Evolutionary conservation across 768 basidiomycete genomes (phyloP).

Genomic region (Tricholomella constricta): DNA sequence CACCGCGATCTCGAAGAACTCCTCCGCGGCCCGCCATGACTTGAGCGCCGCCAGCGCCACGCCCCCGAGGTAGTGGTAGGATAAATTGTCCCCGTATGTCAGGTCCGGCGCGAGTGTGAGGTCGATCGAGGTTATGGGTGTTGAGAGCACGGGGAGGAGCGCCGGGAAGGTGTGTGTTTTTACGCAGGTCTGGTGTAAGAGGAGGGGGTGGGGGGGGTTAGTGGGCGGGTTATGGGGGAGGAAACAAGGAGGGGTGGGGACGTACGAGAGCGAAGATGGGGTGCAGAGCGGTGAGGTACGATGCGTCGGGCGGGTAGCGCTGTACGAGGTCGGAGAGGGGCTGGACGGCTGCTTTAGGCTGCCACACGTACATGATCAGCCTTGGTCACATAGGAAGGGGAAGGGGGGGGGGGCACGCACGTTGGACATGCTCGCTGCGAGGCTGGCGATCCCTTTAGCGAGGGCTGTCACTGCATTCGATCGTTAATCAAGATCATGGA

Average conservation of each 20-base stretch:
- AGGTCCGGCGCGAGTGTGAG: constrained; percentile 57
- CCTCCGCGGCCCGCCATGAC: constrained; percentile 68
- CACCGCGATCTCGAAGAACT: constrained; percentile 80
- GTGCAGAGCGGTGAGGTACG: constrained; percentile 72
- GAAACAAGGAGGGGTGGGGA: background rate
- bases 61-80: constrained; percentile 86
- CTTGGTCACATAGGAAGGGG: too few species aligned
- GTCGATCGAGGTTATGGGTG: constrained; percentile 71
- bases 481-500: background rate
- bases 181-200: constrained; percentile 68
- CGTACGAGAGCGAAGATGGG: constrained; percentile 64
- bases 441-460: constrained; percentile 60
- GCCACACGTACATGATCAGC: background rate
- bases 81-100: constrained; percentile 74
- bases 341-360: constrained; percentile 48
- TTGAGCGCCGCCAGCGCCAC: constrained; percentile 66
- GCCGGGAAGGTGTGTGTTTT: constrained; percentile 50
- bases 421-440: constrained; percentile 46
- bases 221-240: background rate
- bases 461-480: constrained; percentile 56
- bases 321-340: constrained; percentile 62
- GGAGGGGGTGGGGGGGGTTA: constrained; percentile 6
- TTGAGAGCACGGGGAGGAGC: constrained; percentile 60
- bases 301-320: constrained; percentile 59
- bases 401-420: constrained; percentile 14